These are phyloP conservation scores for Aspergillus latus DNA, from an alignment of 2,329 filamentous ascomycete species.

Conservation along the genomic window DNA sequence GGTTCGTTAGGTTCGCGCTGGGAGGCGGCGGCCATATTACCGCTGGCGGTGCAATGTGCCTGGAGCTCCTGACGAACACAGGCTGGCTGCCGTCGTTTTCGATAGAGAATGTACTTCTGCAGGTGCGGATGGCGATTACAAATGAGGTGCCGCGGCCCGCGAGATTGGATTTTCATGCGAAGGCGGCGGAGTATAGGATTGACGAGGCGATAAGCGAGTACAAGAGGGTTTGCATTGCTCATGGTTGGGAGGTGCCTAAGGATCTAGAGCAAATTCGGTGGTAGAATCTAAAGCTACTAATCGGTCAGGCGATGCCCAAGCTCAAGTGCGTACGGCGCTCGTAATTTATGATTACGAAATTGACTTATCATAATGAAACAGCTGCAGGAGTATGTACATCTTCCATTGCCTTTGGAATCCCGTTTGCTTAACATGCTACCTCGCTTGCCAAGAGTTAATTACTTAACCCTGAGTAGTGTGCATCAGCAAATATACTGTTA, in stretches of 20 bases:
- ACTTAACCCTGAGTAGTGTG: no score
- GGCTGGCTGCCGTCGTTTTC: slow-evolving; percentile 75
- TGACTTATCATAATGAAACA: no score
- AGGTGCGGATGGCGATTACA: slow-evolving; percentile 74
- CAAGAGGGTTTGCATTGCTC: slow-evolving; percentile 7
- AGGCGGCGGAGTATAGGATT: background rate
- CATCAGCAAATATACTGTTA: background rate
- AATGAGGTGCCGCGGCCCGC: slow-evolving; percentile 69
- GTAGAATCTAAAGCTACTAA: background rate
- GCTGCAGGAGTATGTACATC: no score
- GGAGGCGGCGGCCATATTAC: slow-evolving; percentile 89
- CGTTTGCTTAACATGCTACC: no score
- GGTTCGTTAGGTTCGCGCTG: slow-evolving; percentile 67
- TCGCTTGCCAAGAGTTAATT: no score
- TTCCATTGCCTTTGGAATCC: no score
- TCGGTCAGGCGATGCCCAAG: no score
- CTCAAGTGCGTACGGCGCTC: no score
- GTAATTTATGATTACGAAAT: no score
- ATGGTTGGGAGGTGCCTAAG: slow-evolving; percentile 9
- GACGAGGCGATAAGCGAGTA: slow-evolving; percentile 11
- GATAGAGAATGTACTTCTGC: slow-evolving; percentile 77
- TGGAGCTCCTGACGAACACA: slow-evolving; percentile 78
- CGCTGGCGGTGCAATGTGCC: slow-evolving; percentile 76
- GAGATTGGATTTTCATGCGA: slow-evolving; percentile 53
- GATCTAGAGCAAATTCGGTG: slow-evolving; percentile 10